These are phyloP conservation scores for Irineochytrium annulatum DNA, from an alignment of 192 early-diverging fungal genomes.

Conservation along the genomic window DNA sequence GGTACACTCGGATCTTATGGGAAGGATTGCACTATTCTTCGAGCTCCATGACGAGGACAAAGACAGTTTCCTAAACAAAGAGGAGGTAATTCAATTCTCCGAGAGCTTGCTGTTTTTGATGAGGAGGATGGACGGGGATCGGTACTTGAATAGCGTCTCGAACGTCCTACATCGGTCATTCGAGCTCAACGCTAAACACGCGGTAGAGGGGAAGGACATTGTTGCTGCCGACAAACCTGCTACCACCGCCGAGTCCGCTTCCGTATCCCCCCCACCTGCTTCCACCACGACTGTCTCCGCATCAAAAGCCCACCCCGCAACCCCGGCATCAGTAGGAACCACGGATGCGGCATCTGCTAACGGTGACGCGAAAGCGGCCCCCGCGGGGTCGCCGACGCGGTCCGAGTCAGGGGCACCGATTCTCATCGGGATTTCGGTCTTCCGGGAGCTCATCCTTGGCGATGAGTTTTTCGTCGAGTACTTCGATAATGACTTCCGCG, in stretches of 20 bases:
- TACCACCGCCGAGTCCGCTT: too few species aligned
- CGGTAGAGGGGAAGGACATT: slow-evolving; percentile 19
- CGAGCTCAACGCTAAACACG: slow-evolving; percentile 41
- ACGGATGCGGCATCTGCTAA: slow-evolving; percentile 24
- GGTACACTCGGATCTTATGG: slow-evolving; percentile 73
- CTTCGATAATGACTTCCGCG: slow-evolving; percentile 67
- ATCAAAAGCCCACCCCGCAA: too few species aligned
- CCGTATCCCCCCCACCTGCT: too few species aligned
- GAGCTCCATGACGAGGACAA: slow-evolving; percentile 69
- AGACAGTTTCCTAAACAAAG: slow-evolving; percentile 60
- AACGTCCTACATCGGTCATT: slow-evolving; percentile 63
- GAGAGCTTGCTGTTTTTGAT: slow-evolving; percentile 83
- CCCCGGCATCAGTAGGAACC: too few species aligned
- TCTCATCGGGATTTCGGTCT: slow-evolving; percentile 49
- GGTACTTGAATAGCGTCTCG: slow-evolving; percentile 54
- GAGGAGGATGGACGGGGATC: slow-evolving; percentile 50
- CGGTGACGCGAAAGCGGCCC: slow-evolving; percentile 17
- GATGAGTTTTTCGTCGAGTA: slow-evolving; percentile 83
- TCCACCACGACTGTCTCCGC: too few species aligned
- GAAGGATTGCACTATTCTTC: slow-evolving; percentile 77
- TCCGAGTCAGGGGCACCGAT: slow-evolving; percentile 27
- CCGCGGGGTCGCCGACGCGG: slow-evolving; percentile 20
- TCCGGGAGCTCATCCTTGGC: slow-evolving; percentile 78
- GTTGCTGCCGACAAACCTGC: slow-evolving; percentile 6
- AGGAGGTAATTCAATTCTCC: slow-evolving; percentile 78